phyloP scores from a whole-genome alignment of 305 asterid genomes.

The Fraxinus latifolia region DNA sequence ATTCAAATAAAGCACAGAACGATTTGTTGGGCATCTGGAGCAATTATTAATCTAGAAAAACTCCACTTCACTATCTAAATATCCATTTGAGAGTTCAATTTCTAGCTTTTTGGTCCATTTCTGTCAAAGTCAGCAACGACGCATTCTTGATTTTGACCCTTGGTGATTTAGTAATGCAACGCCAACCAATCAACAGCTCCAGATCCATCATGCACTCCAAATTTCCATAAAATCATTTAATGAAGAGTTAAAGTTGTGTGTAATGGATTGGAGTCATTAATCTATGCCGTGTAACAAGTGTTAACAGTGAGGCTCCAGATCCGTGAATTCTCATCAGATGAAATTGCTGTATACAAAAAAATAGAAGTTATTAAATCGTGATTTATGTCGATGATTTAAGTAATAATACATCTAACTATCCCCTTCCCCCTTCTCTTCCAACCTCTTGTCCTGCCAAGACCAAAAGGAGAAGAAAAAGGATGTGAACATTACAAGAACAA shows the following conservation, averaged over 20 bases:
- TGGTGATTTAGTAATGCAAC: not conserved
- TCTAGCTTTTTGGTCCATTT: not conserved
- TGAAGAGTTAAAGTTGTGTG: not conserved
- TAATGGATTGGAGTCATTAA: not conserved
- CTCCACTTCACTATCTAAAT: not conserved
- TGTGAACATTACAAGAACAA: not conserved
- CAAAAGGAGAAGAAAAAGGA: not conserved
- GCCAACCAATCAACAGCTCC: not conserved
- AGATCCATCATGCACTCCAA: not conserved
- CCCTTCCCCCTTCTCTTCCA: not conserved
- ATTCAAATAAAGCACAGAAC: not conserved
- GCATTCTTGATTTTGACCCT: not conserved
- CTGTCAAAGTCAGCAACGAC: not conserved
- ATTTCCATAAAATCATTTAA: not conserved
- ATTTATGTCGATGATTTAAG: not conserved
- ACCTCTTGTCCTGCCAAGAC: not conserved
- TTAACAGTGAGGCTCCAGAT: not conserved
- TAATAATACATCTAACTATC: not conserved
- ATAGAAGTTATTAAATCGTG: not conserved
- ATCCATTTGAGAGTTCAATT: not conserved
- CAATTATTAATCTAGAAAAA: not conserved
- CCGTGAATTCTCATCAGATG: not conserved
- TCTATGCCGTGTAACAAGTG: not conserved
- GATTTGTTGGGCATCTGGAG: not conserved
- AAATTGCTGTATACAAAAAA: not conserved